A percentile compares a stretch with the other conserved stretches of the same genome.
phyloP scores from a whole-genome alignment of 164 flowering plant genomes.

The Houttuynia cordata region DNA sequence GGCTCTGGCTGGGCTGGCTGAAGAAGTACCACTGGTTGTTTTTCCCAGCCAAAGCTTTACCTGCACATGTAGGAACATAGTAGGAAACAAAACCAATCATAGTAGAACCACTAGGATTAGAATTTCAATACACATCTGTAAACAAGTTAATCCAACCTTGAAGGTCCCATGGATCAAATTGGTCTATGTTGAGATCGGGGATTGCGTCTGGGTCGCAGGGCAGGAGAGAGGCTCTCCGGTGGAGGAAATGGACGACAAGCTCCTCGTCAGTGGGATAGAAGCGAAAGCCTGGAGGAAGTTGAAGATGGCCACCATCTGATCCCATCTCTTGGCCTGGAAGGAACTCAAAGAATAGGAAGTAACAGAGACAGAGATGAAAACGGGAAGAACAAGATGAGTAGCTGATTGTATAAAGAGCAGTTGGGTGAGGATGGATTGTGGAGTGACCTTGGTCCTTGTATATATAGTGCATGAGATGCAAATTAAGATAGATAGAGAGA shows the following conservation, averaged over 20 bases:
- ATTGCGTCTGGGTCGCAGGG: conserved; percentile 69
- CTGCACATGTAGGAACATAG: conserved; percentile 17
- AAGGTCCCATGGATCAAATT: conserved; percentile 87
- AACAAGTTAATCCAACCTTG: conserved; percentile 26
- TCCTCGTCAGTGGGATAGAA: conserved; percentile 81
- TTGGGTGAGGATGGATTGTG: neutral
- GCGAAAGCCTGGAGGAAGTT: conserved; percentile 77
- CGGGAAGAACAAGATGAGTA: neutral
- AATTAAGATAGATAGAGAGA: no score
- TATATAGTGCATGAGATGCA: no score
- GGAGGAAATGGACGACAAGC: conserved; percentile 72
- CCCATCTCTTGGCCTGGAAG: no score
- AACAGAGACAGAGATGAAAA: neutral
- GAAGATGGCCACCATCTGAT: conserved; percentile 18
- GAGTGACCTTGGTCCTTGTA: neutral
- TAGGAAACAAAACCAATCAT: neutral
- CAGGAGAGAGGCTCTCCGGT: conserved; percentile 46
- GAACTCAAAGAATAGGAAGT: neutral
- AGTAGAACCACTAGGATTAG: neutral
- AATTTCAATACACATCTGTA: neutral
- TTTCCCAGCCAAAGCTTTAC: conserved; percentile 54
- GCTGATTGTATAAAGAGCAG: no score
- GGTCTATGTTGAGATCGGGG: conserved; percentile 66
- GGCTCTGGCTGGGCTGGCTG: conserved; percentile 40
- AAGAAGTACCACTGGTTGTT: conserved; percentile 70